A percentile compares a stretch with the other conserved stretches of the same genome.
These are phyloP conservation scores for Diplosphaera chodatii DNA, from an alignment of 139 green algal genomes.

Conservation along the genomic window DNA sequence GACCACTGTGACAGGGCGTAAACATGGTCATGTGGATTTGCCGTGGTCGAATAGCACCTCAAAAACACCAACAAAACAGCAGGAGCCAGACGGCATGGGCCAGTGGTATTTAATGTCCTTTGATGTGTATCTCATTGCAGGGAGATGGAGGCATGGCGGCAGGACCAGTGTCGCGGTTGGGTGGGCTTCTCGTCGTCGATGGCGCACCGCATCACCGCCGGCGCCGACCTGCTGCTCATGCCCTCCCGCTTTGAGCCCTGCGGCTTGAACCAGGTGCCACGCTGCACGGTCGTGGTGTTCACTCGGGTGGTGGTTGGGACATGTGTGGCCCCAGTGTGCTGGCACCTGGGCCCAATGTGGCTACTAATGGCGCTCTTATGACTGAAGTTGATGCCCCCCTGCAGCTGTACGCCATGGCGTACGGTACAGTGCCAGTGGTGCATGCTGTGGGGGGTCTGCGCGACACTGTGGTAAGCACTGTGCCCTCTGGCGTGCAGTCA, in stretches of 20 bases:
- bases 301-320: no score
- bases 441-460: conserved; percentile 68
- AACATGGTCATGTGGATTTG: no score
- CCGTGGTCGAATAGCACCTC: no score
- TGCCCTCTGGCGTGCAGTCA: neutral
- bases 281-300: conserved; percentile 14
- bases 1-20: no score
- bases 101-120: no score
- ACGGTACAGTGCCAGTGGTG: conserved; percentile 91
- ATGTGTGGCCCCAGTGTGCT: no score
- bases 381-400: neutral
- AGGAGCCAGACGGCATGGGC: no score
- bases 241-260: conserved; percentile 91
- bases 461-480: conserved; percentile 68
- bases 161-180: conserved; percentile 72
- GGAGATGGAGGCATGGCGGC: conserved; percentile 43
- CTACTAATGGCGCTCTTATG: no score
- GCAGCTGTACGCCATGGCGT: conserved; percentile 93
- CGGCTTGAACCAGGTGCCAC: conserved; percentile 59
- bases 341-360: conserved; percentile 8
- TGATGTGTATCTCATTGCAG: no score
- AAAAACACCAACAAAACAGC: no score
- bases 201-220: conserved; percentile 88
- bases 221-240: conserved; percentile 76
- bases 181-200: conserved; percentile 89